Base-by-base conservation (phyloP, 2,329 filamentous ascomycete species). In the Aspergillus arachidicola region DNA sequence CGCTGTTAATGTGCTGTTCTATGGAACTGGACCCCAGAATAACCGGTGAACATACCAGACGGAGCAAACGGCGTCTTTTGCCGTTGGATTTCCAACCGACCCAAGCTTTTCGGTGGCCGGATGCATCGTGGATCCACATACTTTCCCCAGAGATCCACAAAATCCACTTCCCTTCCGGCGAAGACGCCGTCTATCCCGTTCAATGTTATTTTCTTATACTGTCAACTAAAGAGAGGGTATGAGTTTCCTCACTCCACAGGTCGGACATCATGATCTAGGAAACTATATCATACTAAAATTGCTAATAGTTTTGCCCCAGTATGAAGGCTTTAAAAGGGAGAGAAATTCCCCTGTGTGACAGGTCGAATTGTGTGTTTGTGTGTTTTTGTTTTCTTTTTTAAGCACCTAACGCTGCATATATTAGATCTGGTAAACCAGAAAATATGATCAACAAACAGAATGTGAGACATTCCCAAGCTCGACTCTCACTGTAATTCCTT, bases 251-350 rank as follows among this genome's bases (percentile, higher is more conserved):
- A 3, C 38, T 41, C 38, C 38, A 41, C 19, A 41, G 3, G 0
- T 3, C 38, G 9, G 9, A 7, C 2, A 19, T 4, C 16, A n/a
- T 3, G 2, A n/a, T n/a, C 6, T n/a, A 10, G 16, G n/a, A 1
- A 7, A 10, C 9, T 4, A 6, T 6, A n/a, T 10, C 38, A n/a
- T 10, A 14, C 7, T n/a, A 9, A n/a, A n/a, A 41, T 41, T 41
- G 16, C 38, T 41, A n/a, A 10, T n/a, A 19, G 7, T 41, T 9
- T n/a, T 3, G 19, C 38, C 38, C 19, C 7, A n/a, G 9, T 3
- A 41, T n/a, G 38, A 41, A 9, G 7, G 16, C 38, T 41, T 41
- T 41, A 41, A 41, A 41, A 9, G 7, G 38, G 19, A 5, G 38
- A 0, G 2, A 10, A 9, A 7, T n/a, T 7, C 19, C 16, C 36